Evolutionary conservation across 805 yeast species (phyloP).

Genomic region (Danielia oregonensis): DNA sequence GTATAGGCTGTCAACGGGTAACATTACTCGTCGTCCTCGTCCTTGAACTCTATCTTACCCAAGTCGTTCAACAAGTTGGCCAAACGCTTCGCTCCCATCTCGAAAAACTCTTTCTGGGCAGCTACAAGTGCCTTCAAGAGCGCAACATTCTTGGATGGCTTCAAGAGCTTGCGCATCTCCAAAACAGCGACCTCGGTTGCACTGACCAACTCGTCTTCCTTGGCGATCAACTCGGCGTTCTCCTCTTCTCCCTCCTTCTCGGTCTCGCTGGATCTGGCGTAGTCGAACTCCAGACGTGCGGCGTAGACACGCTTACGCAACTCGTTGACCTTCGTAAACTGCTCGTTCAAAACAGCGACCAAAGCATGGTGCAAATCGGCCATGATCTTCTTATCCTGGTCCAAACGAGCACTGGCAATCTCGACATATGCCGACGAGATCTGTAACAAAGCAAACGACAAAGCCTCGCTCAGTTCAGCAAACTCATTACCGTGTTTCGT

Average conservation of each 20-base stretch:
- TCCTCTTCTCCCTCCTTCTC: constrained; percentile 46
- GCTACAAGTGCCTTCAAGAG: constrained; percentile 63
- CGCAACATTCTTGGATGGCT: constrained; percentile 60
- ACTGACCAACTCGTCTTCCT: constrained; percentile 76
- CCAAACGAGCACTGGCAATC: constrained; percentile 64
- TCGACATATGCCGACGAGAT: constrained; percentile 55
- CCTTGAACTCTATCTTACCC: constrained; percentile 32
- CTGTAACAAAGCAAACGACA: constrained; percentile 51
- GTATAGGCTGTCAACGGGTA: background rate
- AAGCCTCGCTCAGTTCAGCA: constrained; percentile 43
- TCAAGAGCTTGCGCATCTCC: constrained; percentile 68
- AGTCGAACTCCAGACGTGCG: constrained; percentile 68
- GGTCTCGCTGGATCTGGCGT: constrained; percentile 52
- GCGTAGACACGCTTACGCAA: constrained; percentile 66
- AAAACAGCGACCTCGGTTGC: constrained; percentile 78
- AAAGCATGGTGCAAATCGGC: constrained; percentile 57
- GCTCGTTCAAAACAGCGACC: constrained; percentile 48
- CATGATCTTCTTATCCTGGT: constrained; percentile 63
- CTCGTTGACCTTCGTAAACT: constrained; percentile 57
- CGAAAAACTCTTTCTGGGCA: constrained; percentile 64
- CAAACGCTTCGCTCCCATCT: constrained; percentile 33
- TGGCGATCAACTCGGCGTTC: constrained; percentile 48
- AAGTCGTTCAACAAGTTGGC: constrained; percentile 26
- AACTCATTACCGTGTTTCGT: constrained; percentile 44
- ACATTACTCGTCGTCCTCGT: constrained; percentile 20